Evolutionary conservation across 179 eudicot genomes (phyloP).

Genomic region (Gypsophila paniculata): DNA sequence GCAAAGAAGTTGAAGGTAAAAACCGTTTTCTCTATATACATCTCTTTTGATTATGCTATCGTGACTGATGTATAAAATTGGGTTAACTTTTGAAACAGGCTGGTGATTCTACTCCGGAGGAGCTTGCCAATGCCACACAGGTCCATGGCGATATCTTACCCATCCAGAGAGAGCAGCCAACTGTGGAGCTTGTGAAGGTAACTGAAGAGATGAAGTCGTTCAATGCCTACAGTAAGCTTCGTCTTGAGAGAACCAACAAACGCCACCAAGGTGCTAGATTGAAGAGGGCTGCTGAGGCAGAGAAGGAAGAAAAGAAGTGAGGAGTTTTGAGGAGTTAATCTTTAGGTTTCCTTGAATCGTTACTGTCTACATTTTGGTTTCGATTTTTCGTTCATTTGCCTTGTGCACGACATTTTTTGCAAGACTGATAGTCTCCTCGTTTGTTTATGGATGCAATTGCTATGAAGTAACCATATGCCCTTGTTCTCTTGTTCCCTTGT

Average conservation of each 20-base stretch:
- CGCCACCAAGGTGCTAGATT: constrained; percentile 58
- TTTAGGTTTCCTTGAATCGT: neutral
- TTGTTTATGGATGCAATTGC: neutral
- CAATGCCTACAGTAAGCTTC: constrained; percentile 62
- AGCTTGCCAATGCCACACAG: constrained; percentile 53
- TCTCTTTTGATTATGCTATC: no score
- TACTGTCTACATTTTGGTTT: neutral
- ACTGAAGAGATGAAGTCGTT: constrained; percentile 65
- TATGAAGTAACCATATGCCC: neutral
- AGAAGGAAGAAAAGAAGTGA: constrained; percentile 72
- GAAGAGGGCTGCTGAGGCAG: constrained; percentile 83
- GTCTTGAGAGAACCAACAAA: constrained; percentile 56
- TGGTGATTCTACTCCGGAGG: constrained; percentile 77
- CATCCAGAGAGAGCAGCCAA: constrained; percentile 37
- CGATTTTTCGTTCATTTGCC: neutral
- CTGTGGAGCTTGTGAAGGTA: constrained; percentile 61
- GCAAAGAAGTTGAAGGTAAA: constrained; percentile 63
- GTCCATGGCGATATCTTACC: constrained; percentile 66
- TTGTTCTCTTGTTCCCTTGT: neutral
- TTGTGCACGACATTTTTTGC: neutral
- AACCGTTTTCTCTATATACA: neutral
- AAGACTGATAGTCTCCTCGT: neutral
- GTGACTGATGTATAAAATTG: no score
- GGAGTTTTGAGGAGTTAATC: neutral
- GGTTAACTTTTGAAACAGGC: no score